Base-by-base conservation (phyloP, 441 rosid genomes). In the Aleurites moluccanus region DNA sequence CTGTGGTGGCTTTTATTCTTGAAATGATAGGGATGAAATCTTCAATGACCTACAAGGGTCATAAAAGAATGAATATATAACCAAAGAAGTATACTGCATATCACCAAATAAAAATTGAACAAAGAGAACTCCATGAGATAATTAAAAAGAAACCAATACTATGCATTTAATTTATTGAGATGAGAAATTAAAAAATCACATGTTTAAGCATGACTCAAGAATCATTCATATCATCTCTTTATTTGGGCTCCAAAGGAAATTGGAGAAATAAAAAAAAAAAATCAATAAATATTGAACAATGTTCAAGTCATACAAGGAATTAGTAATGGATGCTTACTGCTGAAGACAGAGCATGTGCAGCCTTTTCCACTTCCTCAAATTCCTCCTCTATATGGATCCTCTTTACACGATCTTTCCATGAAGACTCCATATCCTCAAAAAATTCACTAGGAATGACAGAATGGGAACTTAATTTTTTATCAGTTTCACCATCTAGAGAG, bases 381-480 rank as follows among this genome's bases (percentile, higher is more conserved):
- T 91, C 93, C 67, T 89, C 82, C 75, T 90, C 88, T 70, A 93
- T 79, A 77, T 96, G 99, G 64, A 89, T 80, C 82, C 87, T 89
- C 83, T 92, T 96, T 42, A 96, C 87, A 42, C 96, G 97, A 28
- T 93, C 90, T 82, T 86, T 87, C 98, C 99, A 96, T 35, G 90
- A 80, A 76, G 88, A 90, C 76, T 96, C 97, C 93, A 96, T 87
- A 85, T 93, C 98, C 77, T 87, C 92, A 67, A 96, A 93, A 87
- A 96, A 93, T 20, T 93, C 99, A 78, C 81, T 75, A 0, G 99
- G 97, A 76, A 96, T 80, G 64, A 70, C 78, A 65, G 82, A 80
- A 67, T 56, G 77, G 30, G 82, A 82, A 69, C 86, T 84, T 42
- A 80, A 80, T 62, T 77, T 84, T 78, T 86, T 88, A 72, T 91